Evolutionary conservation across 1,284 basidiomycete species (phyloP), one percentile per base, ranked within the genome.

Genomic region (Mycosarcoma maydis): DNA sequence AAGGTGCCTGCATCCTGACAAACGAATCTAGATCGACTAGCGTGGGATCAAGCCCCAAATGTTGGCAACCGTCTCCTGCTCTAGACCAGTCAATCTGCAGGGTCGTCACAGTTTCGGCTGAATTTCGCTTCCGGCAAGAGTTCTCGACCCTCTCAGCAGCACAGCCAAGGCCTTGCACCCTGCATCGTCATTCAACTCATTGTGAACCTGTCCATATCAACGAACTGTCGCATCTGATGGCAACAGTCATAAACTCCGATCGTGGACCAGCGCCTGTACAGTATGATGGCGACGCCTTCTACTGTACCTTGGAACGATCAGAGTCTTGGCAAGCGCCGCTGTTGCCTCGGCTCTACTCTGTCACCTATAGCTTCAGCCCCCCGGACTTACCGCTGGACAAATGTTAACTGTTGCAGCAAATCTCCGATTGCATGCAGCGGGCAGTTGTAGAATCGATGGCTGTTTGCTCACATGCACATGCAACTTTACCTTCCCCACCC

Each of bases 311-410:
- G 39, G 39, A 27, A 27, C n/a, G 3, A 29, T 14, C 23, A 23
- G 39, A 41, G 39, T 41, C 8, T 17, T 27, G 17, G 20, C 22
- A 23, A 22, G 38, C 38, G 13, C 24, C 11, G 38, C 10, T 19
- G n/a, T 26, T 41, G 39, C 26, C 39, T 41, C 39, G 39, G 39
- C 39, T 29, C 23, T 24, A 40, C 38, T 40, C 14, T n/a, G n/a
- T n/a, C n/a, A n/a, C n/a, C n/a, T n/a, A n/a, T n/a, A n/a, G n/a
- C n/a, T n/a, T n/a, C n/a, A n/a, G n/a, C n/a, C n/a, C n/a, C n/a
- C n/a, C n/a, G n/a, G n/a, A n/a, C n/a, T n/a, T n/a, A n/a, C n/a
- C n/a, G n/a, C n/a, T n/a, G n/a, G n/a, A n/a, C n/a, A n/a, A n/a
- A n/a, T n/a, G n/a, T n/a, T n/a, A n/a, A n/a, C n/a, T n/a, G n/a